Conservation (phyloP, 306 rosid genomes). For the Sphenostylis stenocarpa region DNA sequence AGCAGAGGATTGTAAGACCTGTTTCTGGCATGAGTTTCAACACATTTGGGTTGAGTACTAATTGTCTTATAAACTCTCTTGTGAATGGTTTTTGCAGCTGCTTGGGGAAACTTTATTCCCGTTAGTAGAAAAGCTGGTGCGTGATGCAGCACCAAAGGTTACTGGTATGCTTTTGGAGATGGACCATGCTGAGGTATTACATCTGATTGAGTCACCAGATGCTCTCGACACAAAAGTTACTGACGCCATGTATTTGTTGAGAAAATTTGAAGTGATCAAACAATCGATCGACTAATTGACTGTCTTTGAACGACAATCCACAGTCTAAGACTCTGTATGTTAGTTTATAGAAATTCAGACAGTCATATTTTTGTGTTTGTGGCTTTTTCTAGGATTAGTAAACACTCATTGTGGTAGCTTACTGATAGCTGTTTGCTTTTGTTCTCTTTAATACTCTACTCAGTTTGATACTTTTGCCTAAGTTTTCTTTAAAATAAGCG, state of each 20-base stretch:
- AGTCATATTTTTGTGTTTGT: conserved; percentile 6
- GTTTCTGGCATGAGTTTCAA: neutral
- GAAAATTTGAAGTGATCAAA: conserved; percentile 43
- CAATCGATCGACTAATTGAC: too few species aligned
- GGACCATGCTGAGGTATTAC: conserved; percentile 69
- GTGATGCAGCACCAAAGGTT: conserved; percentile 49
- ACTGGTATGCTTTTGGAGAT: conserved; percentile 72
- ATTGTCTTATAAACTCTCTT: neutral
- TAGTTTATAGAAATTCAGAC: neutral
- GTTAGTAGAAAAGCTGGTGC: conserved; percentile 53
- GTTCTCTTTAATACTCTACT: too few species aligned
- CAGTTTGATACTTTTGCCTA: too few species aligned
- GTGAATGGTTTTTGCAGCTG: conserved; percentile 42
- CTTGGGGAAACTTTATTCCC: conserved; percentile 64
- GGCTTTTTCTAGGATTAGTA: conserved; percentile 6
- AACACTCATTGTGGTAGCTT: neutral
- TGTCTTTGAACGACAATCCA: too few species aligned
- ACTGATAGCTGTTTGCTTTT: too few species aligned
- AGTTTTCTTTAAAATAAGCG: too few species aligned
- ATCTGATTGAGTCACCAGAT: conserved; percentile 56
- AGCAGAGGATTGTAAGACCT: conserved; percentile 51
- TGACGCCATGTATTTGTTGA: conserved; percentile 55
- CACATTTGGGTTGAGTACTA: too few species aligned
- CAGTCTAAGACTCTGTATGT: too few species aligned
- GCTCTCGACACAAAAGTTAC: conserved; percentile 53